Evolutionary conservation across 805 yeast genomes (phyloP).

Genomic region (Komagataella phaffii): DNA sequence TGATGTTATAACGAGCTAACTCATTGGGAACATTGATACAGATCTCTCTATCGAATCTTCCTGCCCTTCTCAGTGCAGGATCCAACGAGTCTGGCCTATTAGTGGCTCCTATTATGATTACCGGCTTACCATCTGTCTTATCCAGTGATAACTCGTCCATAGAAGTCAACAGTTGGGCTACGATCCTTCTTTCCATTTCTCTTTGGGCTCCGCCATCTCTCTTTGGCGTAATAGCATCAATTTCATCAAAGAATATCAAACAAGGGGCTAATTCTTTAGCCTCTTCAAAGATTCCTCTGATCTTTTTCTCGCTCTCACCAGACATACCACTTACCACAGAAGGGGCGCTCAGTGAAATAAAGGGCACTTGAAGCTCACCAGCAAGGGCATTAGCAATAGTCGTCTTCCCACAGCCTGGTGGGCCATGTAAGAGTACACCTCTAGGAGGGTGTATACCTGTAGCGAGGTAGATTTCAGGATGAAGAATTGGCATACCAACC

Average conservation of each 20-base stretch:
- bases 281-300: conserved; percentile 87
- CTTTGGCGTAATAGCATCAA: conserved; percentile 96
- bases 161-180: conserved; percentile 86
- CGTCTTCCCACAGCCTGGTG: conserved; percentile 98
- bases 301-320: conserved; percentile 94
- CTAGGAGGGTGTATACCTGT: conserved; percentile 94
- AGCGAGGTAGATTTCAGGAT: conserved; percentile 79
- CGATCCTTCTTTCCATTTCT: conserved; percentile 95
- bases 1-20: conserved; percentile 59
- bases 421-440: conserved; percentile 90
- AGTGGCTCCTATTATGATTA: conserved; percentile 90
- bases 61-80: conserved; percentile 91
- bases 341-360: conserved; percentile 85
- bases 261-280: conserved; percentile 88
- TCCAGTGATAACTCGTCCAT: conserved; percentile 87
- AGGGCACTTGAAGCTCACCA: conserved; percentile 88
- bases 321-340: conserved; percentile 97
- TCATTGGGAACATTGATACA: conserved; percentile 93
- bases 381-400: conserved; percentile 94
- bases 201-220: conserved; percentile 97
- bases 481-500: conserved; percentile 82
- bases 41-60: conserved; percentile 91
- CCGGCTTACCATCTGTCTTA: conserved; percentile 87
- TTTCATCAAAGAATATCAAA: conserved; percentile 86
- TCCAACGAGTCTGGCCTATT: conserved; percentile 94